Conservation (phyloP, 2,329 filamentous ascomycete species). For the Basipetospora chlamydospora region DNA sequence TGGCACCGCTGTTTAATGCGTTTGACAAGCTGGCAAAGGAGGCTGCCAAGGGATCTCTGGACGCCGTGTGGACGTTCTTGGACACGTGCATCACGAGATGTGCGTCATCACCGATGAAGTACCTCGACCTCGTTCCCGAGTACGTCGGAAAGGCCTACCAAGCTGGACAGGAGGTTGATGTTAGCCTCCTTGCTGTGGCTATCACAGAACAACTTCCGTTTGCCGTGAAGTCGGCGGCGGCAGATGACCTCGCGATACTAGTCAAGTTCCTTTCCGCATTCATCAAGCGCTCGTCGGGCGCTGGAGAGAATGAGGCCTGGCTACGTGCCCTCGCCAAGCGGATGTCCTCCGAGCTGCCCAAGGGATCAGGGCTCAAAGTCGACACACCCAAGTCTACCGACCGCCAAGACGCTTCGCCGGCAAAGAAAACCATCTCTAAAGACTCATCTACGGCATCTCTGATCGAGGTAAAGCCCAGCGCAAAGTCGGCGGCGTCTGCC, state of each 20-base stretch:
- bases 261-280: constrained; percentile 44
- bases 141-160: constrained; percentile 16
- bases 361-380: constrained; percentile 1
- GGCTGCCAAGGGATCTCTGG: constrained; percentile 17
- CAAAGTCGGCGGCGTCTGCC: constrained; percentile 6
- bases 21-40: constrained; percentile 2
- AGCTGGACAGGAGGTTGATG: constrained; percentile 7
- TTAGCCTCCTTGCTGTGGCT: constrained; percentile 52
- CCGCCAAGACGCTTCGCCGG: neutral
- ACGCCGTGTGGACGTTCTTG: constrained; percentile 51
- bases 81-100: constrained; percentile 73
- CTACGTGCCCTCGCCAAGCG: constrained; percentile 16
- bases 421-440: too few species aligned
- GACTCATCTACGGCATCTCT: too few species aligned
- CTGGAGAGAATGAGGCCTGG: constrained; percentile 25
- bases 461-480: neutral
- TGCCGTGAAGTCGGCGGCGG: constrained; percentile 34
- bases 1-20: constrained; percentile 1
- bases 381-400: neutral
- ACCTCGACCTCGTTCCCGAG: constrained; percentile 56
- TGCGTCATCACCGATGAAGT: constrained; percentile 64
- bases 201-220: constrained; percentile 70
- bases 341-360: constrained; percentile 17
- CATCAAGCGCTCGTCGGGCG: constrained; percentile 37
- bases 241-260: constrained; percentile 28